Conservation (phyloP, 1,284 basidiomycete genomes). For the Cutaneotrichosporon arboriforme region DNA sequence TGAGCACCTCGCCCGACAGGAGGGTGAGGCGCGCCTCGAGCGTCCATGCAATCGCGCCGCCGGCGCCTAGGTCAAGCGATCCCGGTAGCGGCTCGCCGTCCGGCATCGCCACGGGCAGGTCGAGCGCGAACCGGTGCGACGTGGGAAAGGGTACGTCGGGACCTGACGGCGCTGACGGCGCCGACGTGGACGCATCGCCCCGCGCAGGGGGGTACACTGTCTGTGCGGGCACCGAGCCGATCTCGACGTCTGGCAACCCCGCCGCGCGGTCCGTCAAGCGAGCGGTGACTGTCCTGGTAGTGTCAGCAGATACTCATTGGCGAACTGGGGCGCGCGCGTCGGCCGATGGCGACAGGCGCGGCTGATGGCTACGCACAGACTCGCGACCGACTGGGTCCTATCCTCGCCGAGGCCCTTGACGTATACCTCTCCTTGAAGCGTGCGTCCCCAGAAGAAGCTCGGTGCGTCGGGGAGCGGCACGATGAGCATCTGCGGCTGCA, state of each 20-base stretch:
- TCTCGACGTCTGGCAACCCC: constrained; percentile 16
- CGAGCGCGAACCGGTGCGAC: constrained; percentile 35
- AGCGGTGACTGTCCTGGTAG: constrained; percentile 26
- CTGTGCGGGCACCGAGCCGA: constrained; percentile 21
- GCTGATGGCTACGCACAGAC: constrained; percentile 25
- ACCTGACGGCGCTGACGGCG: constrained; percentile 5
- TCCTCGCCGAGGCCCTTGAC: constrained; percentile 42
- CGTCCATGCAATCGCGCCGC: constrained; percentile 27
- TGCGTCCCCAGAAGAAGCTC: constrained; percentile 42
- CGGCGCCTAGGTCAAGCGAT: constrained; percentile 33
- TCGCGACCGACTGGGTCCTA: constrained; percentile 24
- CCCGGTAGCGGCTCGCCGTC: constrained; percentile 27
- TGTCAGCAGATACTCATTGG: constrained; percentile 4
- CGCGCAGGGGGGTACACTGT: constrained; percentile 27
- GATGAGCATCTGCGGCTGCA: constrained; percentile 44
- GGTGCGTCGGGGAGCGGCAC: constrained; percentile 40
- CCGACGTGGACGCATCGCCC: not conserved
- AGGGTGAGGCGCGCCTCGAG: constrained; percentile 28
- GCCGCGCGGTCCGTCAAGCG: constrained; percentile 28
- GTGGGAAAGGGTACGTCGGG: constrained; percentile 23
- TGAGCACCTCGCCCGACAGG: constrained; percentile 19
- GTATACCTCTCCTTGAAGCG: constrained; percentile 43
- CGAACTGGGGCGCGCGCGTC: not conserved
- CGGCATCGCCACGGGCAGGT: constrained; percentile 22
- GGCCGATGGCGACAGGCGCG: not conserved